Base-by-base conservation (phyloP, 106 monocot genomes). In the Ottelia alismoides region DNA sequence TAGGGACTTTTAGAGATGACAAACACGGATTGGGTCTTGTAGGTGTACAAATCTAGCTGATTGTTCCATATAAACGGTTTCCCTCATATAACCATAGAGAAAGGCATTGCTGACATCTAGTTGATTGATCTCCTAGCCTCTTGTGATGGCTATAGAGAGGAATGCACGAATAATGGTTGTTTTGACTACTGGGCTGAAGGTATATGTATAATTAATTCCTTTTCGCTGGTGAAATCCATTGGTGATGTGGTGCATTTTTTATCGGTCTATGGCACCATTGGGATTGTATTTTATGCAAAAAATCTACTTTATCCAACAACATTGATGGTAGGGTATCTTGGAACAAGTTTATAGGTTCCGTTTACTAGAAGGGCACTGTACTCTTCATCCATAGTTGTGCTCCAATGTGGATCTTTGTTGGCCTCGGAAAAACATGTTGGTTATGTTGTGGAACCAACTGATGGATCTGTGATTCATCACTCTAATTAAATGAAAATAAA, bases 61-160 rank as follows among this genome's bases (percentile, higher is more conserved):
- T 53, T 53, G 6, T 11, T 53, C 27, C 53, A 53, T 53, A 17
- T 16, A 53, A 4, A 53, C 18, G 2, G 5, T 53, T 53, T 53
- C 28, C 16, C 6, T 25, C 16, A 53, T 27, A 27, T 53, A 17
- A 18, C 53, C 53, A 53, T 51, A 12, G 0, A 50, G 25, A 17
- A 51, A 20, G 20, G 50, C 23, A 1, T 51, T 51, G 12, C 3
- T 2, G 1, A 53, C 1, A 53, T 53, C 28, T 7, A 53, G 17
- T 27, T 53, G 53, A 4, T 27, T 1, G 3, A 27, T 27, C 2
- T 1, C 2, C 28, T 28, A 53, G 18, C 18, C 18, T 19, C 1
- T 4, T 12, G 14, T 11, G 4, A 53, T n/a, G 27, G 28, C 53
- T 27, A 53, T 27, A 16, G 27, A 2, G 2, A 53, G 0, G 11